Evolutionary conservation across 176 grass and related monocot species (phyloP), one percentile per base, ranked within the genome.

Genomic region (Avena insularis): DNA sequence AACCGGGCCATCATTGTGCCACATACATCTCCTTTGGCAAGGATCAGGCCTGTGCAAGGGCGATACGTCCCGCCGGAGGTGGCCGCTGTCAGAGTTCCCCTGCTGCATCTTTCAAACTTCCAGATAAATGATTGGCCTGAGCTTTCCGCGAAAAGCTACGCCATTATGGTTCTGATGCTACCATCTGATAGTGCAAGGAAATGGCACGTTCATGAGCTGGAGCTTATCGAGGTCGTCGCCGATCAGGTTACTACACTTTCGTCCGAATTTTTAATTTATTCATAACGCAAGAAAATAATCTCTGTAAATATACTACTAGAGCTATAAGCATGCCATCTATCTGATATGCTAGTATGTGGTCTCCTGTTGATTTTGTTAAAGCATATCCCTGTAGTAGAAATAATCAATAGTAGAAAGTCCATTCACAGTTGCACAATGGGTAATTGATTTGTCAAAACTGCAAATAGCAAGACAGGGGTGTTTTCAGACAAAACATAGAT

Each of bases 141-240:
- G 69, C 50, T 93, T 14, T 90, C 88, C 0, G 68, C 88, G 19
- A 93, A 82, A 75, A 85, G 88, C 61, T 93, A 85, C 12, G 91
- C 91, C 0, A 85, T 93, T 72, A 93, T 93, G 91, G 91, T 93
- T 85, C 64, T 93, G 33, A 90, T 93, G 76, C 65, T 93, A n/a
- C 91, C 88, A 13, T 87, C 81, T 63, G 88, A 90, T 77, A 89
- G 87, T 27, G 91, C 87, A 23, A 88, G 91, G 61, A 86, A 90
- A 75, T 90, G 91, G 91, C 91, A 90, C 31, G 65, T 45, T 16
- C 80, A 92, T 64, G 91, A 92, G 27, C 19, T 90, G 87, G 91
- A 93, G 77, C 85, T 93, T 35, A 69, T 93, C 13, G 91, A 90
- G 77, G 91, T 93, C 9, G 88, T 93, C 20, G 88, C 88, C 36